Conservation (phyloP, 331 rosid genomes). For the Rosa hybrid region DNA sequence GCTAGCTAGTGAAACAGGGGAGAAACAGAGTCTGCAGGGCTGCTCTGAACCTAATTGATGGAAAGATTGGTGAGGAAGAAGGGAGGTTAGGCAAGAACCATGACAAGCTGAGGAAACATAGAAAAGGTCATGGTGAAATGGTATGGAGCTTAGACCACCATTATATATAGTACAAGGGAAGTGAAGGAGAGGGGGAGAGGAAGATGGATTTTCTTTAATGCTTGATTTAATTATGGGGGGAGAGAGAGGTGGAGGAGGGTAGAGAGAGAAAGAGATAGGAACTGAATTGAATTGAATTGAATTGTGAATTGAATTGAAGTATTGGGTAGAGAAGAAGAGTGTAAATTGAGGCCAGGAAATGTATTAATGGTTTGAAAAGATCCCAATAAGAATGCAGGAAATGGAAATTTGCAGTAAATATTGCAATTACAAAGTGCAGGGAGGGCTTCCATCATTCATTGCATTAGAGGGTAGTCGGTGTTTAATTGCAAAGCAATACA, state of each 20-base stretch:
- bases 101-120: constrained; percentile 29
- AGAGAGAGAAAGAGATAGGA: constrained; percentile 30
- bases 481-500: constrained; percentile 36
- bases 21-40: constrained; percentile 9
- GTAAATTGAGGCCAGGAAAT: constrained; percentile 78
- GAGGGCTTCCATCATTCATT: constrained; percentile 66
- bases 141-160: constrained; percentile 39
- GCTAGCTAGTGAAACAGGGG: not conserved
- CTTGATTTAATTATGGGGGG: constrained; percentile 63
- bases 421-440: constrained; percentile 56
- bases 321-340: constrained; percentile 82
- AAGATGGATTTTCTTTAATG: constrained; percentile 47
- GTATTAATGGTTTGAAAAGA: constrained; percentile 79
- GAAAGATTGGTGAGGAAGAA: constrained; percentile 15
- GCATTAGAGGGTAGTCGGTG: constrained; percentile 65
- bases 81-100: constrained; percentile 9
- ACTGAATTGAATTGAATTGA: constrained; percentile 31
- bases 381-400: constrained; percentile 67
- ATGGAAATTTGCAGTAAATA: constrained; percentile 73
- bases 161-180: constrained; percentile 55
- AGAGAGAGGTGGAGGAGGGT: constrained; percentile 28
- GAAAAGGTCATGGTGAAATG: constrained; percentile 34
- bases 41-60: not conserved
- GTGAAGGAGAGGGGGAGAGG: constrained; percentile 41
- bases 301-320: constrained; percentile 45